Evolutionary conservation across 2,329 filamentous ascomycete genomes (phyloP), one percentile per base, ranked within the genome.

Genomic region (Fusarium sp.): DNA sequence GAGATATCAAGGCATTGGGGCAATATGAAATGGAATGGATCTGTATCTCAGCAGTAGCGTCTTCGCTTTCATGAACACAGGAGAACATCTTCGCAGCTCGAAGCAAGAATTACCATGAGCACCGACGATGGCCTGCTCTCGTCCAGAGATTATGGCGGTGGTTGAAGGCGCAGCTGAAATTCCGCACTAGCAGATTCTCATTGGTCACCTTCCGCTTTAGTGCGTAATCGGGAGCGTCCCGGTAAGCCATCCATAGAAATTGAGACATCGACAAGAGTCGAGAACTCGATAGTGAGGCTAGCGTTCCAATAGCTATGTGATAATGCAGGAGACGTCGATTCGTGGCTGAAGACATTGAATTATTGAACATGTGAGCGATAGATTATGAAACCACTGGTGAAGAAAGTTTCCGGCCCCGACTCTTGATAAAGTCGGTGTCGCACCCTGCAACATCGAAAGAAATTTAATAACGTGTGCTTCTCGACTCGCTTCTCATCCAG

Each of bases 301-400:
- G 34, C 34, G 13, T 17, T 38, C 12, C 51, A 28, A 39, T 54
- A 54, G 24, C 34, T 54, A 34, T 34, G 50, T 54, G 50, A 54
- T 22, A 9, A 38, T 54, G 34, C 15, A 38, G 50, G 32, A 54
- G n/a, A 54, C 2, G 2, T 13, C 4, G 9, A 2, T 15, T 28
- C 7, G 10, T 38, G 34, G 18, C 32, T 54, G 0, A 2, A 28
- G 1, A 14, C 3, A 2, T n/a, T 20, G 51, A 5, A 39, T 6
- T 17, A 28, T 39, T 39, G 32, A 52, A n/a, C 50, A 52, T 26
- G 32, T 52, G 32, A 26, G 32, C n/a, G 12, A 15, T 32, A 3
- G 8, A 26, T 0, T 8, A 10, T 3, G 32, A 17, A 36, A 22
- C 12, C 15, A 38, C 3, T 28, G 5, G 17, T 2, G 0, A 17